phyloP scores from a whole-genome alignment of 2,329 filamentous ascomycete species.

The Rhynchosporium agropyri region DNA sequence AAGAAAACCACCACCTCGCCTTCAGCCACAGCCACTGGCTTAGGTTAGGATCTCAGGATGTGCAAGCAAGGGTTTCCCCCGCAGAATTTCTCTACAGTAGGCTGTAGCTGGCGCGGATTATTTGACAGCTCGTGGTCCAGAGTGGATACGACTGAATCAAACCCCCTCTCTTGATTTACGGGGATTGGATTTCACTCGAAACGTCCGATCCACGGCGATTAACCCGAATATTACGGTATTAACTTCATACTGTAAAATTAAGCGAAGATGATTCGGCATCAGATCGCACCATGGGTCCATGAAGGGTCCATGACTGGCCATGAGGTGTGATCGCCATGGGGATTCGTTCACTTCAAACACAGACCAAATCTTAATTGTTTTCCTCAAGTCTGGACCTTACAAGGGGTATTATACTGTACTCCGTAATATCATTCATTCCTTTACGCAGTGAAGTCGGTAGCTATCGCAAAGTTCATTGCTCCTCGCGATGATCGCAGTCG shows the following conservation, averaged over 20 bases:
- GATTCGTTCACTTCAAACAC: constrained; percentile 6
- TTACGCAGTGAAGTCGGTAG: too few species aligned
- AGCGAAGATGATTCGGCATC: constrained; percentile 1
- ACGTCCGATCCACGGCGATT: neutral
- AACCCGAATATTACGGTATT: too few species aligned
- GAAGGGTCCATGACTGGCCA: neutral
- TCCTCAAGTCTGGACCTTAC: constrained; percentile 1
- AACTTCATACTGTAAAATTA: neutral
- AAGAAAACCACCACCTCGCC: constrained; percentile 5
- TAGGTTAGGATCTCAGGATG: neutral
- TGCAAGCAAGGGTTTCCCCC: constrained; percentile 7
- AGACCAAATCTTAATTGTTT: neutral
- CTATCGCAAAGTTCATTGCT: too few species aligned
- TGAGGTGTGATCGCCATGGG: constrained; percentile 13
- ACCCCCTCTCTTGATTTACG: neutral
- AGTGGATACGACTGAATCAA: neutral
- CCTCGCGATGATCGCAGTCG: neutral
- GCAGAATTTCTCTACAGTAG: neutral
- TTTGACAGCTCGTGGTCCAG: neutral
- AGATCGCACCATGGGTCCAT: constrained; percentile 10
- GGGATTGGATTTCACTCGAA: neutral
- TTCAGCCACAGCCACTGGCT: constrained; percentile 9
- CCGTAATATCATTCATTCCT: too few species aligned
- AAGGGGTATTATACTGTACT: too few species aligned
- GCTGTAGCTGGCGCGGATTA: constrained; percentile 10